These are phyloP conservation scores for Platanthera guangdongensis DNA, from an alignment of 106 monocot species.

Conservation along the genomic window DNA sequence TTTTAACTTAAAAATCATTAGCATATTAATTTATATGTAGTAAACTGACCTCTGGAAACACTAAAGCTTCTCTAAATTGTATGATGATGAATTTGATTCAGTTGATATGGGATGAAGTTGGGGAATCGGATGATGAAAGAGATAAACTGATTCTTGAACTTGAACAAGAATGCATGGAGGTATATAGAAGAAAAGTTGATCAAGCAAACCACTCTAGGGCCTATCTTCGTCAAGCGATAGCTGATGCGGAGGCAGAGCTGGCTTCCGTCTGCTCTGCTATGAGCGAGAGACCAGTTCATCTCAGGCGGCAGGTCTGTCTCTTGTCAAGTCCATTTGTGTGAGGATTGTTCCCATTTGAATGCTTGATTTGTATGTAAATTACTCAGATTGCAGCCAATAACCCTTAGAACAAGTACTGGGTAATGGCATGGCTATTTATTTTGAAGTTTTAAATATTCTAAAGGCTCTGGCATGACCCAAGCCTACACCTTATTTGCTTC, in stretches of 20 bases:
- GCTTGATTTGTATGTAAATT: neutral
- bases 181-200: slow-evolving; percentile 55
- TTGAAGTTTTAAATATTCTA: neutral
- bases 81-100: slow-evolving; percentile 10
- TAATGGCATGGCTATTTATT: neutral
- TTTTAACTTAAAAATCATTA: neutral
- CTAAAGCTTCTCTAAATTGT: neutral
- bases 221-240: slow-evolving; percentile 48
- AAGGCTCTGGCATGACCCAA: neutral
- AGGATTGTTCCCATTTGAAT: neutral
- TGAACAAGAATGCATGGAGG: slow-evolving; percentile 65
- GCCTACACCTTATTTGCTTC: neutral
- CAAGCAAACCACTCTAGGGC: slow-evolving; percentile 42
- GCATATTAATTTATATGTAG: neutral
- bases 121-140: slow-evolving; percentile 58
- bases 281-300: slow-evolving; percentile 37
- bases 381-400: neutral
- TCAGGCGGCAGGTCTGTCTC: slow-evolving; percentile 28
- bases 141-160: slow-evolving; percentile 62
- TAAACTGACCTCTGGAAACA: neutral
- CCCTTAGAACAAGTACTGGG: neutral
- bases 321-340: neutral
- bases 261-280: slow-evolving; percentile 48
- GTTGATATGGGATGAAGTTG: slow-evolving; percentile 86
- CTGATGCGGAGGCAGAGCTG: slow-evolving; percentile 56